Evolutionary conservation across 441 rosid species (phyloP).

Genomic region (Adansonia grandidieri): DNA sequence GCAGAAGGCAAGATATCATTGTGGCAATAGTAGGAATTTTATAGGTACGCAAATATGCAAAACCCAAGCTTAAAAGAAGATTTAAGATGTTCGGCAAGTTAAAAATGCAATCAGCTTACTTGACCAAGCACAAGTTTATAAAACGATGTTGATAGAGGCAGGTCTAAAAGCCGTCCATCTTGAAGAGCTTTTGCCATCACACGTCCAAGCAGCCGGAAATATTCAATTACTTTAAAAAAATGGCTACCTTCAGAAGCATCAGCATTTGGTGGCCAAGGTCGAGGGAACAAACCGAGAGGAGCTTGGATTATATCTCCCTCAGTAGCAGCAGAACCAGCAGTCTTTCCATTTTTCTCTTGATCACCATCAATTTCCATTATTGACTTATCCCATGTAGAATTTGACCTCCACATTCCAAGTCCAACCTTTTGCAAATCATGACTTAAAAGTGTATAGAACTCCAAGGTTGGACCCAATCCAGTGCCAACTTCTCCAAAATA

Average conservation of each 20-base stretch:
- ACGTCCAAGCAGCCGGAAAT: conserved; percentile 95
- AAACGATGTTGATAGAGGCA: conserved; percentile 83
- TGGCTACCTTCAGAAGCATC: conserved; percentile 79
- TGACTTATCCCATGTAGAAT: conserved; percentile 48
- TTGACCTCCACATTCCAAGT: conserved; percentile 98
- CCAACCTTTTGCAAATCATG: conserved; percentile 87
- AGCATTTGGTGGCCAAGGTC: conserved; percentile 84
- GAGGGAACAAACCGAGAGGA: conserved; percentile 94
- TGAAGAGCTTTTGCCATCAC: conserved; percentile 99
- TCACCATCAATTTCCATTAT: conserved; percentile 66
- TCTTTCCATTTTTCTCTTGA: conserved; percentile 53
- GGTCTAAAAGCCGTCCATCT: conserved; percentile 96
- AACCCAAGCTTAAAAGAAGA: conserved; percentile 11
- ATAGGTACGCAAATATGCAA: neutral
- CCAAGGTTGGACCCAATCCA: conserved; percentile 98
- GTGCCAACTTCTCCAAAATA: conserved; percentile 99
- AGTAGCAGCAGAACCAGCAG: conserved; percentile 35
- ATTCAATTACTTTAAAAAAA: conserved; percentile 71
- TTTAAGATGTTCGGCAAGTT: neutral
- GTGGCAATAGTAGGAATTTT: neutral
- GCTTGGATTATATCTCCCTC: conserved; percentile 64
- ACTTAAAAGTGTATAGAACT: conserved; percentile 96
- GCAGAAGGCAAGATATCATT: neutral
- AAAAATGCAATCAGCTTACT: conserved; percentile 48
- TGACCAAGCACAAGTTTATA: conserved; percentile 92